Percentiles rank a stretch among this genome's conserved stretches.
Evolutionary conservation across 495 filamentous ascomycete genomes (phyloP).

Genomic region (Penicillium robsamsonii): DNA sequence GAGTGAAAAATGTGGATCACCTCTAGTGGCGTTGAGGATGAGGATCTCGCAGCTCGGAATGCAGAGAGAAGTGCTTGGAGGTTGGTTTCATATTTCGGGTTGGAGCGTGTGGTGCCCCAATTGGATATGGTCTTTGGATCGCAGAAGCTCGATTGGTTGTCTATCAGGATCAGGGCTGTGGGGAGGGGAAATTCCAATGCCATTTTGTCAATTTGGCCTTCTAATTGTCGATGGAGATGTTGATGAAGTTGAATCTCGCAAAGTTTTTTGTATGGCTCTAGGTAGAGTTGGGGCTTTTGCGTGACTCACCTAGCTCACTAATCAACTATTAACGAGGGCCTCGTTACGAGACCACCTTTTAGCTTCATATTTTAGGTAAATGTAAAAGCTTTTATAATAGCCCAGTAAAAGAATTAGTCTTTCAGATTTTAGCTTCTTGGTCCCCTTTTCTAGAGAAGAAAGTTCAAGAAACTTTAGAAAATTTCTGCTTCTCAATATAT

Average conservation of each 20-base stretch:
- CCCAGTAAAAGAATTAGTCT: neutral
- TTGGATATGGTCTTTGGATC: constrained; percentile 34
- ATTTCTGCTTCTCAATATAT: too few species aligned
- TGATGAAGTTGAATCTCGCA: neutral
- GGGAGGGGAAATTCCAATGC: constrained; percentile 26
- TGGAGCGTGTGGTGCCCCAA: constrained; percentile 46
- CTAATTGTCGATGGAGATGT: too few species aligned
- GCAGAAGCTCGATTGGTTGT: constrained; percentile 54
- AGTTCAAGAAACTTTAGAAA: too few species aligned
- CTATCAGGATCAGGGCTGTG: constrained; percentile 57
- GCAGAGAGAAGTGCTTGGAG: constrained; percentile 38
- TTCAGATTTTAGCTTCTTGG: neutral
- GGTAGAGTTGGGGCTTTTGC: neutral
- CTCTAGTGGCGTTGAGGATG: constrained; percentile 23
- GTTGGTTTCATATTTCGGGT: constrained; percentile 46
- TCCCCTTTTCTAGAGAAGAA: too few species aligned
- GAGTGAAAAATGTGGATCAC: constrained; percentile 51
- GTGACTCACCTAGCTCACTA: constrained; percentile 14
- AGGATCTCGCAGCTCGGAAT: constrained; percentile 35
- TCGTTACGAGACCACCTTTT: too few species aligned
- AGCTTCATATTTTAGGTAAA: neutral
- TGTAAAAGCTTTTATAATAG: too few species aligned
- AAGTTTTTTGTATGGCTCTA: neutral
- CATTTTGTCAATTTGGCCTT: constrained; percentile 4
- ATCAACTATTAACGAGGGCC: neutral